Percentiles rank a stretch among this genome's conserved stretches.
phyloP scores from a whole-genome alignment of 1,284 basidiomycete genomes.

The Malassezia brasiliensis region DNA sequence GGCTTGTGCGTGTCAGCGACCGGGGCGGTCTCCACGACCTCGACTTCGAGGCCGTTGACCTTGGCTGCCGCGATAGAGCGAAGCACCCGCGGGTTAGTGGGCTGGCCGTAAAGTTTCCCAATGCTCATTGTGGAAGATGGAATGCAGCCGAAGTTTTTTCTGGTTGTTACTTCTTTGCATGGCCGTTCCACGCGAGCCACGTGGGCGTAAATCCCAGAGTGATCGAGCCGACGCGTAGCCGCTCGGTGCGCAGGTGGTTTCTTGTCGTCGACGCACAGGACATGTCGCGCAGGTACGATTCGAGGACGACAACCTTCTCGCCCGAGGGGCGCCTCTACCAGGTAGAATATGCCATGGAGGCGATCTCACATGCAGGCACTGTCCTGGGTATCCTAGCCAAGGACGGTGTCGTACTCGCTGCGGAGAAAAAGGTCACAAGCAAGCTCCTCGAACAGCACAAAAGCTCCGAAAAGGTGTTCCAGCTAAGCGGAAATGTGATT shows the following conservation, averaged over 20 bases:
- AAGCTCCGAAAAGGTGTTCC: constrained; percentile 93
- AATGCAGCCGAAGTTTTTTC: neutral
- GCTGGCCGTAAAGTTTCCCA: constrained; percentile 40
- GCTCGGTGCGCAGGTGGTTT: neutral
- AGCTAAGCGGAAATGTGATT: constrained; percentile 83
- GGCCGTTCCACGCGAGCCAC: constrained; percentile 2
- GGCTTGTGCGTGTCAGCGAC: constrained; percentile 36
- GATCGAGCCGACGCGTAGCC: constrained; percentile 7
- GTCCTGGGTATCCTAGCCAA: constrained; percentile 88
- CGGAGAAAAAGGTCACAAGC: constrained; percentile 97
- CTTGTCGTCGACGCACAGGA: constrained; percentile 5
- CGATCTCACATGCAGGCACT: constrained; percentile 91
- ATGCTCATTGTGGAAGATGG: constrained; percentile 33
- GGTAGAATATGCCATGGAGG: constrained; percentile 99
- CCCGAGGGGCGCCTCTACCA: constrained; percentile 50
- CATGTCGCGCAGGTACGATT: constrained; percentile 47
- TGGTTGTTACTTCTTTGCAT: neutral
- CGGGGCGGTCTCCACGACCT: constrained; percentile 28
- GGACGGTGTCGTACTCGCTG: constrained; percentile 83
- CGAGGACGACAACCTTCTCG: constrained; percentile 41
- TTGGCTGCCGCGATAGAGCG: constrained; percentile 34
- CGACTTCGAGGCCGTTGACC: constrained; percentile 40
- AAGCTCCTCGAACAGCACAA: constrained; percentile 85
- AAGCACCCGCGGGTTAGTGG: constrained; percentile 24
- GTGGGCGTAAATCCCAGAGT: constrained; percentile 6